Evolutionary conservation across 139 green algal species (phyloP), one percentile per base, ranked within the genome.

Genomic region (Klebsormidium nitens): DNA sequence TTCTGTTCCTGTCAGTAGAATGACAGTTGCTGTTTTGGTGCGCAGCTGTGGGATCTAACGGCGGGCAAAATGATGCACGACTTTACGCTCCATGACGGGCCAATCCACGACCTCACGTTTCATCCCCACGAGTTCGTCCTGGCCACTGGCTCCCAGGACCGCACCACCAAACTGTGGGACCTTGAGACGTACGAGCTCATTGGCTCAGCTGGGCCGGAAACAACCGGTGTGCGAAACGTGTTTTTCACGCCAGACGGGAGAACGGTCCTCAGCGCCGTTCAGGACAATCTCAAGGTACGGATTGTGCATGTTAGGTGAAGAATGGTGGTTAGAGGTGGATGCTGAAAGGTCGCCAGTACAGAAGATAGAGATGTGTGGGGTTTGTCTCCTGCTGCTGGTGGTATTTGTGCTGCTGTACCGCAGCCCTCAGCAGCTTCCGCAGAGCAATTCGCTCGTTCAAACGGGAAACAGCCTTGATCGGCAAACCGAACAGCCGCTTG

Each of bases 111-210:
- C 32, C 60, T 95, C 3, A 79, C 93, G 50, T 95, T 91, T 74
- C 87, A 92, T 56, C 90, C 89, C 2, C 67, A 78, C 14, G 89
- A 96, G 79, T 89, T 89, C 67, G 49, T 96, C 14, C 59, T 96
- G 56, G 89, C 85, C 3, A 89, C 86, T 5, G 67, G 65, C 35
- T 87, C 79, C 6, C 63, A 66, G 11, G 90, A 95, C 68, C 83
- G 87, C 42, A 90, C 81, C 6, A 80, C 64, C 5, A 58, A 59
- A 56, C 67, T 91, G 3, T 95, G 89, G 89, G 89, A 95, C 75
- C 78, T 95, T 29, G 89, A 95, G 48, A 83, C 64, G 3, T 86
- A 84, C 50, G 61, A 83, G 19, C 57, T 75, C 11, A 63, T 92
- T 8, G 87, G 86, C 36, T 79, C 56, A 14, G 79, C 84, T 0